Conservation (phyloP, 2,329 filamentous ascomycete species). For the Penicillium sp. region DNA sequence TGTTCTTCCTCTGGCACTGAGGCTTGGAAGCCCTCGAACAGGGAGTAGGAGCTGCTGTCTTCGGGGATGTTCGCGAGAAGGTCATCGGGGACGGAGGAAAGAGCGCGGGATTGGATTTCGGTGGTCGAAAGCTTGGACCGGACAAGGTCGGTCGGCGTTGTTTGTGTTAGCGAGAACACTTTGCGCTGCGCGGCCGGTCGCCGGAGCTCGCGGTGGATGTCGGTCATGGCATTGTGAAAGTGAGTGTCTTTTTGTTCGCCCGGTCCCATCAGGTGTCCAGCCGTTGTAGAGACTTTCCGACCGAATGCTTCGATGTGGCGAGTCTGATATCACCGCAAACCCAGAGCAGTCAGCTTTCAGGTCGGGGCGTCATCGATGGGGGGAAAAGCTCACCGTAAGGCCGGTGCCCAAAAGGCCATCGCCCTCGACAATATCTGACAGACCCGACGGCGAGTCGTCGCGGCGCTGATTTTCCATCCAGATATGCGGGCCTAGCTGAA, state of each 20-base stretch:
- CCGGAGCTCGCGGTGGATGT: conserved; percentile 85
- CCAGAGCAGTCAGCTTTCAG: conserved; percentile 9
- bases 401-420: conserved; percentile 51
- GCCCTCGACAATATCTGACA: conserved; percentile 44
- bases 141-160: conserved; percentile 90
- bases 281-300: conserved; percentile 91
- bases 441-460: conserved; percentile 48
- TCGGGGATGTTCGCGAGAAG: conserved; percentile 88
- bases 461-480: conserved; percentile 49
- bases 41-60: conserved; percentile 79
- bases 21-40: conserved; percentile 96
- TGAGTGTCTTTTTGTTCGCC: conserved; percentile 59
- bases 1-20: conserved; percentile 72
- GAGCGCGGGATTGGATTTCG: conserved; percentile 91
- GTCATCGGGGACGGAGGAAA: conserved; percentile 87
- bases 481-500: conserved; percentile 24
- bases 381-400: conserved; percentile 44
- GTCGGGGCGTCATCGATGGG: conserved; percentile 8
- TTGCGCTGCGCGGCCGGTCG: conserved; percentile 82
- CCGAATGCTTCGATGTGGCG: conserved; percentile 90
- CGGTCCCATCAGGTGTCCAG: conserved; percentile 81
- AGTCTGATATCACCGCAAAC: conserved; percentile 56
- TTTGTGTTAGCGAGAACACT: conserved; percentile 87
- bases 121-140: conserved; percentile 85
- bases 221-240: conserved; percentile 84